A percentile compares a stretch with the other conserved stretches of the same genome.
Conservation (phyloP, 352 stramenopile genomes). For the Blastocystis hominis region DNA sequence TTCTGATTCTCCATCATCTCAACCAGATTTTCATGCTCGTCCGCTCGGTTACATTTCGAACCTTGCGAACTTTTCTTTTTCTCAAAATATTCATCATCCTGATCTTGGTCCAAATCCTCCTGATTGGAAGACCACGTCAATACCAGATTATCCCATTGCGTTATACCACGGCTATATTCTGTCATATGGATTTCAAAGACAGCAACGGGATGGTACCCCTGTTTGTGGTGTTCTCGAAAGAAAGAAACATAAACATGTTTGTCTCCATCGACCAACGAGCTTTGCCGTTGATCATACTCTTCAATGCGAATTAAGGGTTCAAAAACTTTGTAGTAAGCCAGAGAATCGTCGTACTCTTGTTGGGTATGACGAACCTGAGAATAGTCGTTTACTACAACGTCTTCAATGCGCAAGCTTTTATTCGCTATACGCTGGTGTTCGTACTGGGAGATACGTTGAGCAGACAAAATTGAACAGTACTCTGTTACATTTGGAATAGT, state of each 20-base stretch:
- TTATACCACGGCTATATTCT: neutral
- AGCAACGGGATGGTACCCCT: constrained; percentile 69
- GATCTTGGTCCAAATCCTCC: neutral
- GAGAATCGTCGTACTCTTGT: constrained; percentile 87
- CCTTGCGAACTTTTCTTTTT: neutral
- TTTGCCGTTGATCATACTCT: constrained; percentile 47
- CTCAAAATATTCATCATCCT: neutral
- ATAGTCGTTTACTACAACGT: constrained; percentile 74
- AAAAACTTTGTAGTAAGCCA: constrained; percentile 92
- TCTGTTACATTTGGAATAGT: neutral
- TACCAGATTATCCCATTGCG: neutral
- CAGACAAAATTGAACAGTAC: constrained; percentile 64
- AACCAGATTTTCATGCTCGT: neutral
- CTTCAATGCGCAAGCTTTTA: constrained; percentile 74
- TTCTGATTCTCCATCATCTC: neutral
- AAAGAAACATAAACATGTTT: constrained; percentile 47
- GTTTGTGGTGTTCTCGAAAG: constrained; percentile 57
- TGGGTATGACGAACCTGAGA: constrained; percentile 62
- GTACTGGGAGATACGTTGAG: constrained; percentile 70
- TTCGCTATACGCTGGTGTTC: constrained; percentile 82
- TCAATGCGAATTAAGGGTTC: constrained; percentile 97
- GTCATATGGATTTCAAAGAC: constrained; percentile 65
- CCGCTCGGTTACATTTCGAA: neutral
- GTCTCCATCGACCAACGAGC: constrained; percentile 11
- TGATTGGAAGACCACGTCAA: neutral